Percentiles rank a stretch among this genome's conserved stretches.
phyloP scores from a whole-genome alignment of 495 filamentous ascomycete species.

The Daldinia grandis region DNA sequence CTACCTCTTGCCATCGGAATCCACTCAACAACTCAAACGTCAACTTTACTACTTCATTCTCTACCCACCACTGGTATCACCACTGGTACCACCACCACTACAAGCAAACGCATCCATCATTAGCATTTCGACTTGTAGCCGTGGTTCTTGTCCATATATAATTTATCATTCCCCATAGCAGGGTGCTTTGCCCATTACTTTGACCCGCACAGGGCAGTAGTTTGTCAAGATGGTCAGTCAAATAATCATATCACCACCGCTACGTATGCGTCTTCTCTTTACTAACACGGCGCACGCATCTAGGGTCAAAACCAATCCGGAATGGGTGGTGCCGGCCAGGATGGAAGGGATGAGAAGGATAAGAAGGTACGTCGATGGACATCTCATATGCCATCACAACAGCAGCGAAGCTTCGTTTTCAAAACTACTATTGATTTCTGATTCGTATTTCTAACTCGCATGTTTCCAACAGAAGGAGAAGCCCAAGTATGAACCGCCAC shows the following conservation, averaged over 20 bases:
- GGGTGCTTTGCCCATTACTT: neutral
- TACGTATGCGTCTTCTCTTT: neutral
- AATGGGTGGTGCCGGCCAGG: slow-evolving; percentile 76
- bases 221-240: slow-evolving; percentile 44
- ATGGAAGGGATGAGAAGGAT: slow-evolving; percentile 87
- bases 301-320: slow-evolving; percentile 91
- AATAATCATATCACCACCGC: neutral
- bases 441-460: slow-evolving; percentile 1
- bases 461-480: slow-evolving; percentile 83
- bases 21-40: neutral
- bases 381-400: neutral
- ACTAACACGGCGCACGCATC: neutral
- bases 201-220: slow-evolving; percentile 3
- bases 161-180: neutral
- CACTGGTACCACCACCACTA: too few relatives aligned
- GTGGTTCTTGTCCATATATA: neutral
- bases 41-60: slow-evolving; percentile 1
- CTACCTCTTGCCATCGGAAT: neutral
- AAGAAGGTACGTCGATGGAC: slow-evolving; percentile 77
- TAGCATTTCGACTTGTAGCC: neutral
- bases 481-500: slow-evolving; percentile 98
- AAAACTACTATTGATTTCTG: neutral
- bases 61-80: neutral
- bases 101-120: neutral
- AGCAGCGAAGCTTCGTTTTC: neutral